Evolutionary conservation across 139 green algal species (phyloP), one percentile per base, ranked within the genome.

Genomic region (Asterochloris sp.): DNA sequence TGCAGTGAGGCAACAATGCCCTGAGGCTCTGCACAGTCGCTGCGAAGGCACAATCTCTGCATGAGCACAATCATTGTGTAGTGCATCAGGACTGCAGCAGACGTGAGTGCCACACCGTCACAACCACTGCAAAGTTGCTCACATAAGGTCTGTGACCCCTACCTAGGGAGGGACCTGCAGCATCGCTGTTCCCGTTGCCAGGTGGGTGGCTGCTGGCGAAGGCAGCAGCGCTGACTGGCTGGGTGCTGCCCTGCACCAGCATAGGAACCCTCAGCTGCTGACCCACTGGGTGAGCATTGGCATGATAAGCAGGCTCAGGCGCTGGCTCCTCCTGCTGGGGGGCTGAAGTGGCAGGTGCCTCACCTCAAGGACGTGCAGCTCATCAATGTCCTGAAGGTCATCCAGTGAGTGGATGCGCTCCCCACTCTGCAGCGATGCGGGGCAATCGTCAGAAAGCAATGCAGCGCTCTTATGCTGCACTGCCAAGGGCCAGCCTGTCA

Each of bases 301-400:
- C 16, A 26, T 71, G 1, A 26, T 6, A 2, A 10, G 21, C 66
- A 71, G 4, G 4, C 66, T 71, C 66, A 71, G 66, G 66, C 17
- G 21, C 21, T 21, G 21, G 66, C 66, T 71, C 21, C 19, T 6
- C 17, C 21, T 71, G 66, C 66, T 71, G 4, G 19, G 21, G n/a
- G 17, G 4, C 66, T 26, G 21, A 71, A 4, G 17, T 71, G 66
- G 66, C 10, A 21, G 19, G 21, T 71, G 9, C 17, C 21, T 80
- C 23, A 89, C 93, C 90, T 97, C 94, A 8, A 92, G 86, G 0
- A 97, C 93, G 73, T 93, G 91, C 24, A 97, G 85, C 85, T 97
- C 94, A 71, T 97, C 94, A 62, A 97, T 97, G 81, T 97, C 94
- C 77, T 97, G 93, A 75, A 97, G 85, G 75, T 96, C 91, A 73